A percentile compares a stretch with the other conserved stretches of the same genome.
Evolutionary conservation across 1,284 basidiomycete genomes (phyloP).

Genomic region (Somion occarium): DNA sequence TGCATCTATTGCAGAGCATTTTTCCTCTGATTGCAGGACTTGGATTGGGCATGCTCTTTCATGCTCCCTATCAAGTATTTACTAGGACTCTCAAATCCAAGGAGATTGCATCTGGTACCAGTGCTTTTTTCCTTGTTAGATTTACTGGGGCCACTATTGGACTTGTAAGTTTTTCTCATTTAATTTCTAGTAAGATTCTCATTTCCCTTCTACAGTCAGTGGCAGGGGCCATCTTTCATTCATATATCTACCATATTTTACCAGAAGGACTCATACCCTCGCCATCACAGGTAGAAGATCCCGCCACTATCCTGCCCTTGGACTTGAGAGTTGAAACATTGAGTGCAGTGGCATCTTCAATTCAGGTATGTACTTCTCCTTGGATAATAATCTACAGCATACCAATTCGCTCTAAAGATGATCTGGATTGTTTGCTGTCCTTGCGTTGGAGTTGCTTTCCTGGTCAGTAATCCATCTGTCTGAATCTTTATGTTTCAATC

Average conservation of each 20-base stretch:
- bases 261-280: slow-evolving; percentile 31
- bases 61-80: slow-evolving; percentile 77
- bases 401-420: slow-evolving; percentile 16
- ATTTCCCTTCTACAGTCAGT: slow-evolving; percentile 46
- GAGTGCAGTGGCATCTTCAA: slow-evolving; percentile 25
- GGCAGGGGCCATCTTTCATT: slow-evolving; percentile 70
- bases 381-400: neutral
- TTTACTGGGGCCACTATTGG: slow-evolving; percentile 81
- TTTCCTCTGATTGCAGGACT: slow-evolving; percentile 70
- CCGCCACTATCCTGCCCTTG: slow-evolving; percentile 34
- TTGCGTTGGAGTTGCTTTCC: slow-evolving; percentile 29
- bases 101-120: slow-evolving; percentile 72
- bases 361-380: slow-evolving; percentile 25
- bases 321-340: slow-evolving; percentile 26
- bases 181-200: slow-evolving; percentile 14
- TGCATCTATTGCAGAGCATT: slow-evolving; percentile 38
- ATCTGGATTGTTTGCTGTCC: slow-evolving; percentile 34
- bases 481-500: slow-evolving; percentile 1
- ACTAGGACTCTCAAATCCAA: slow-evolving; percentile 53
- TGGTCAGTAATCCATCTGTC: slow-evolving; percentile 25
- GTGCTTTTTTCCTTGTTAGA: slow-evolving; percentile 78
- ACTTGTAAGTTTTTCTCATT: slow-evolving; percentile 43
- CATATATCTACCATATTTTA: slow-evolving; percentile 41
- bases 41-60: slow-evolving; percentile 77
- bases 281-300: slow-evolving; percentile 5